These are phyloP conservation scores for Coemansia sp. DNA, from an alignment of 192 early-diverging fungal genomes.

Conservation along the genomic window DNA sequence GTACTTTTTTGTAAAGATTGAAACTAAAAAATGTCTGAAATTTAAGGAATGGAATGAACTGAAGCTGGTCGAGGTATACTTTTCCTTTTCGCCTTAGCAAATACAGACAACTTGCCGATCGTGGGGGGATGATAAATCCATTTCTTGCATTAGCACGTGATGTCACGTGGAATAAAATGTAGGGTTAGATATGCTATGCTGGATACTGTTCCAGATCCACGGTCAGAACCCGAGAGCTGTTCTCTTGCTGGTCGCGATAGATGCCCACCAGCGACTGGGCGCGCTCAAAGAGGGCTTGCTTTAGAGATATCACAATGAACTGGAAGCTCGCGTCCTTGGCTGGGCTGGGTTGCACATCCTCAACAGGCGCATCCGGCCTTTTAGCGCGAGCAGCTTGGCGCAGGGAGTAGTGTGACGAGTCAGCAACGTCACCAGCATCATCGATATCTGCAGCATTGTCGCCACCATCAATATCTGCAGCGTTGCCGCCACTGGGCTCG, in stretches of 20 bases:
- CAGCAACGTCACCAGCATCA: background rate
- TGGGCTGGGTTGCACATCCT: conserved; percentile 1
- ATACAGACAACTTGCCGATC: background rate
- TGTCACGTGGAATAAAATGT: conserved; percentile 16
- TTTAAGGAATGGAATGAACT: background rate
- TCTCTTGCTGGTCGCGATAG: conserved; percentile 85
- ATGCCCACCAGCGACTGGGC: conserved; percentile 95
- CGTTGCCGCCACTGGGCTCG: conserved; percentile 9
- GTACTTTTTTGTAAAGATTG: background rate
- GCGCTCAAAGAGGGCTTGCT: conserved; percentile 91
- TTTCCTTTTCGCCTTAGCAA: background rate
- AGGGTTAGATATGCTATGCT: conserved; percentile 19
- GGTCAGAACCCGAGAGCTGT: conserved; percentile 85
- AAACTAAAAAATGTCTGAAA: background rate
- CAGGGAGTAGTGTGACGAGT: conserved; percentile 35
- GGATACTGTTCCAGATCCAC: conserved; percentile 61
- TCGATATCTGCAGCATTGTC: conserved; percentile 12
- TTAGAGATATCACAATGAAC: conserved; percentile 98
- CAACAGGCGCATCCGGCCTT: conserved; percentile 7
- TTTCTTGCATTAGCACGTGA: background rate
- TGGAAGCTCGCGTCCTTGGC: conserved; percentile 65
- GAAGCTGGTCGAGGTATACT: no score
- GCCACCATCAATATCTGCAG: conserved; percentile 2
- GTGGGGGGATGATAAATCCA: background rate
- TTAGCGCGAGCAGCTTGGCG: conserved; percentile 37